Base-by-base conservation (phyloP, 495 filamentous ascomycete species). In the Penicillium tannophilum region DNA sequence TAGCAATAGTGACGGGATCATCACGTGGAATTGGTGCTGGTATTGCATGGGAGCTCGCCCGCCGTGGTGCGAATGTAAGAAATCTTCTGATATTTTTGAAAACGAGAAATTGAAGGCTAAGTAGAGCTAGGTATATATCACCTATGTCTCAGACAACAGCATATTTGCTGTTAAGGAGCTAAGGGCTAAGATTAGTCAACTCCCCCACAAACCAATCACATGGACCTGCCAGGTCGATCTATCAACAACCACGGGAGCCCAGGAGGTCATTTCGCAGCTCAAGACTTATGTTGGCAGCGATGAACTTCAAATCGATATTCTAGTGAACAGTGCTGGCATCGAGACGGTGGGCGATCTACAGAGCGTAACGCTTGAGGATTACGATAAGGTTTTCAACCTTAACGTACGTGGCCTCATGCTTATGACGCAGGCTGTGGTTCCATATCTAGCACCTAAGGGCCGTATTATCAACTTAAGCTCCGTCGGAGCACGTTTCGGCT, bases 341-440 rank as follows among this genome's bases (percentile, higher is more conserved):
- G 47, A 51, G 26, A 16, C 24, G 5, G 30, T 36, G 16, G 23
- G 23, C 10, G 14, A 39, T 44, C 11, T 51, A 5, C 19, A 41
- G 39, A 44, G n/a, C 14, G 1, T 46, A 9, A 36, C 28, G 5
- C 52, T 69, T 56, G 68, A 61, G 52, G 63, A 61, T 23, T 64
- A 52, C 20, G 43, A 58, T n/a, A 46, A 14, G 2, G 17, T 61
- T 26, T 61, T 61, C 28, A 20, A 58, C 14, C 50, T 51, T 64
- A 91, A 91, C 71, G 86, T 89, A 6, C 83, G 84, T 0, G 88
- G 84, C 0, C 85, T 86, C 1, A 69, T 88, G 24, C 76, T 91
- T 0, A 75, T 90, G 14, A 75, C 83, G 35, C 81, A 87, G 69
- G 83, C 84, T 11, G 82, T 78, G 1, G 52, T 79, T 52, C 84